Percentiles rank a stretch among this genome's conserved stretches.
Conservation (phyloP, 1,284 basidiomycete genomes). For the Marasmius tenuissimus region DNA sequence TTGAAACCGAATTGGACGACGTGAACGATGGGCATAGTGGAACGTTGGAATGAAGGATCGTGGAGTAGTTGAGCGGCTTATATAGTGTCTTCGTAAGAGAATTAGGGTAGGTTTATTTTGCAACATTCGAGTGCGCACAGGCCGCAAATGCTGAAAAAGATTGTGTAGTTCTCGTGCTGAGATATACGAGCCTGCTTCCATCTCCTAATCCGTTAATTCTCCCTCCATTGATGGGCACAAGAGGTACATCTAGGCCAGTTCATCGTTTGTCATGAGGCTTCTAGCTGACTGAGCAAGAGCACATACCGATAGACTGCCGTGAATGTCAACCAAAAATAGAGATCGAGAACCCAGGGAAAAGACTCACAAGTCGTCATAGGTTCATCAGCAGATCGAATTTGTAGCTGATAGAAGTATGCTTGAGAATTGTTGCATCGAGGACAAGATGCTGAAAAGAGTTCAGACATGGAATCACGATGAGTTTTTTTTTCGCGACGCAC, state of each 20-base stretch:
- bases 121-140: too few species aligned
- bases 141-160: too few species aligned
- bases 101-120: too few species aligned
- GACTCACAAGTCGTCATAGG: conserved; percentile 94
- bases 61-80: too few species aligned
- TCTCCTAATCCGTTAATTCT: conserved; percentile 40
- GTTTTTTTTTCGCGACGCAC: conserved; percentile 40
- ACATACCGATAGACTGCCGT: conserved; percentile 47
- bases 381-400: conserved; percentile 95
- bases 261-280: background rate
- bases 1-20: too few species aligned
- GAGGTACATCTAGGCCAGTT: conserved; percentile 44
- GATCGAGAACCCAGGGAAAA: background rate
- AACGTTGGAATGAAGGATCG: too few species aligned
- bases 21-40: too few species aligned
- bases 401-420: conserved; percentile 95
- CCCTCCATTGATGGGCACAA: conserved; percentile 63
- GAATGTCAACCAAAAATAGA: background rate
- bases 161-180: too few species aligned
- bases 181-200: too few species aligned
- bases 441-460: conserved; percentile 62
- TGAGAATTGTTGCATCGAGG: conserved; percentile 87
- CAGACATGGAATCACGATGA: background rate
- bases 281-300: background rate
- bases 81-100: too few species aligned